phyloP scores from a whole-genome alignment of 805 yeast genomes.

The Starmera dryadoides region DNA sequence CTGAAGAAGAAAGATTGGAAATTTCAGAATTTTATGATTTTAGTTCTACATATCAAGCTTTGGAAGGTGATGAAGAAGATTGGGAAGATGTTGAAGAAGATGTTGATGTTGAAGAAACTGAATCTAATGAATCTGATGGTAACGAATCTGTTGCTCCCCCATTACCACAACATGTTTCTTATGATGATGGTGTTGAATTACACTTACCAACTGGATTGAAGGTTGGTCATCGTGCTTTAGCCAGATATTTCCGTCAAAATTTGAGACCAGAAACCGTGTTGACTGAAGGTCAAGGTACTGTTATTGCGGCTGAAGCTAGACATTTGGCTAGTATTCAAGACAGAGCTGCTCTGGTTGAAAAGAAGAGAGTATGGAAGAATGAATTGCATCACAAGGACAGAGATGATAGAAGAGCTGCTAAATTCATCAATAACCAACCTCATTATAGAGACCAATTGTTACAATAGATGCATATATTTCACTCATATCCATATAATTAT shows the following conservation, averaged over 20 bases:
- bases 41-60: conserved; percentile 51
- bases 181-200: conserved; percentile 60
- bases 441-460: conserved; percentile 80
- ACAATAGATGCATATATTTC: conserved; percentile 22
- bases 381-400: conserved; percentile 44
- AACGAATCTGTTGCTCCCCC: conserved; percentile 31
- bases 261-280: conserved; percentile 48
- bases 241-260: conserved; percentile 73
- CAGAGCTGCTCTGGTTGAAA: conserved; percentile 38
- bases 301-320: conserved; percentile 79
- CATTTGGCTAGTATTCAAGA: conserved; percentile 29
- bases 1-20: conserved; percentile 77
- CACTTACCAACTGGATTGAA: conserved; percentile 77
- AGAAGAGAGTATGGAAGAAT: conserved; percentile 67
- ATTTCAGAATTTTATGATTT: conserved; percentile 90
- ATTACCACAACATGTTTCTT: conserved; percentile 34
- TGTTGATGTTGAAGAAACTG: conserved; percentile 31
- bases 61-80: conserved; percentile 24
- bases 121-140: conserved; percentile 28
- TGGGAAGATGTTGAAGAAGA: conserved; percentile 14
- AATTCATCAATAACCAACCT: conserved; percentile 80
- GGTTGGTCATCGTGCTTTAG: conserved; percentile 81
- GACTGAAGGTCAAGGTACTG: conserved; percentile 77
- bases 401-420: conserved; percentile 54
- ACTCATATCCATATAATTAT: too few species aligned